phyloP scores from a whole-genome alignment of 2,329 filamentous ascomycete genomes.

The Monilinia fructigena region DNA sequence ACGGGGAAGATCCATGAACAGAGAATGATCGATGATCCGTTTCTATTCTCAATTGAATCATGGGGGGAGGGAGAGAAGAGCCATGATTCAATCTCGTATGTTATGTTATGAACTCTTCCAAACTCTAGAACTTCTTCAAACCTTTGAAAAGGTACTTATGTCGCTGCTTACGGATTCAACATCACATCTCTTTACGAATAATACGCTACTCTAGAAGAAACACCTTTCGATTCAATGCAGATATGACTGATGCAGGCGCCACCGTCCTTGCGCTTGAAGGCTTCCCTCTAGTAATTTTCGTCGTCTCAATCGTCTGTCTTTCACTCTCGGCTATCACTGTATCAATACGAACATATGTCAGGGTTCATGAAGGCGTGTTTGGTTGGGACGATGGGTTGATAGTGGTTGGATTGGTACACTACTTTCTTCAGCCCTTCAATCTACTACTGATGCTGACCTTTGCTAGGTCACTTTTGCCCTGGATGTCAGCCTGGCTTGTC shows the following conservation, averaged over 20 bases:
- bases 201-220: not conserved
- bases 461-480: constrained; percentile 12
- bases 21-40: too few species aligned
- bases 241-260: constrained; percentile 1
- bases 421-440: not conserved
- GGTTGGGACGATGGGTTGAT: constrained; percentile 20
- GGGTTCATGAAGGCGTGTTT: not conserved
- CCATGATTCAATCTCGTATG: not conserved
- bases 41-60: too few species aligned
- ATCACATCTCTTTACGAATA: not conserved
- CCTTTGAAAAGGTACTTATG: not conserved
- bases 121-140: not conserved
- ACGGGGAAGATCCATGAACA: not conserved
- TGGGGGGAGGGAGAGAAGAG: not conserved
- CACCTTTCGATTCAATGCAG: not conserved
- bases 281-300: constrained; percentile 6
- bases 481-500: constrained; percentile 30
- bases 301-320: constrained; percentile 8
- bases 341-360: constrained; percentile 6
- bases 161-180: not conserved
- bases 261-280: constrained; percentile 6
- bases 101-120: not conserved
- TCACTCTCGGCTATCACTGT: not conserved
- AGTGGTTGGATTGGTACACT: constrained; percentile 9
- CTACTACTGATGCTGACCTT: not conserved